phyloP scores from a whole-genome alignment of 2,329 filamentous ascomycete species.

The Lomentospora prolificans region DNA sequence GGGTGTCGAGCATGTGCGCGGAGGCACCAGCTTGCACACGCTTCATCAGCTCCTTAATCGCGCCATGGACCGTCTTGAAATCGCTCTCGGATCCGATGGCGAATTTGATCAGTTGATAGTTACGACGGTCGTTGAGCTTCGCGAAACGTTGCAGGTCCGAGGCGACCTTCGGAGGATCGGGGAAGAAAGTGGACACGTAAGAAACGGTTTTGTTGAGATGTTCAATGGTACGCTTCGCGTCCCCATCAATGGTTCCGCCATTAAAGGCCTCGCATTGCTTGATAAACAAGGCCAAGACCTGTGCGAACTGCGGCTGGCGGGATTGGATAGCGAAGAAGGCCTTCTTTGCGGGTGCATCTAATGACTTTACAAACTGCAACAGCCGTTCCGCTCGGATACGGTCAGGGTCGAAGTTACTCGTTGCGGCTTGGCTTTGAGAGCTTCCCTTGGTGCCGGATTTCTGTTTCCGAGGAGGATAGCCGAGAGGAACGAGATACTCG shows the following conservation, averaged over 20 bases:
- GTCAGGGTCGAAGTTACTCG: conserved; percentile 45
- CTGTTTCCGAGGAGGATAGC: conserved; percentile 59
- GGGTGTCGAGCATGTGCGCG: conserved; percentile 62
- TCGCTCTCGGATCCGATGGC: conserved; percentile 78
- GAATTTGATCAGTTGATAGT: conserved; percentile 81
- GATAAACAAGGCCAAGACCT: conserved; percentile 66
- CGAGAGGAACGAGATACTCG: conserved; percentile 82
- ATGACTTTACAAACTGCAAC: conserved; percentile 66
- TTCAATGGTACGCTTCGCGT: conserved; percentile 58
- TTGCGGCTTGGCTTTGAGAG: conserved; percentile 43
- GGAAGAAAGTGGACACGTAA: conserved; percentile 64
- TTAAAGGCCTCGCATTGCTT: conserved; percentile 84
- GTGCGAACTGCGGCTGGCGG: conserved; percentile 65
- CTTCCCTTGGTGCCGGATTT: conserved; percentile 48
- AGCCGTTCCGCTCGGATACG: conserved; percentile 77
- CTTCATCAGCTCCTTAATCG: conserved; percentile 81
- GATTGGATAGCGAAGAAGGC: conserved; percentile 83
- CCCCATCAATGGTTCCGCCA: conserved; percentile 69
- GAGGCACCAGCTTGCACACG: conserved; percentile 61
- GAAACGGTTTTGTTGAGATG: conserved; percentile 65
- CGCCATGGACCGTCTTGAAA: conserved; percentile 81
- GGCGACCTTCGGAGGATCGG: conserved; percentile 61
- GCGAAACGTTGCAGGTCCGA: conserved; percentile 84
- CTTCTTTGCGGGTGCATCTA: conserved; percentile 69
- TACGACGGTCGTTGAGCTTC: conserved; percentile 80